phyloP scores from a whole-genome alignment of 805 yeast species.

The Cyberlindnera maritima region DNA sequence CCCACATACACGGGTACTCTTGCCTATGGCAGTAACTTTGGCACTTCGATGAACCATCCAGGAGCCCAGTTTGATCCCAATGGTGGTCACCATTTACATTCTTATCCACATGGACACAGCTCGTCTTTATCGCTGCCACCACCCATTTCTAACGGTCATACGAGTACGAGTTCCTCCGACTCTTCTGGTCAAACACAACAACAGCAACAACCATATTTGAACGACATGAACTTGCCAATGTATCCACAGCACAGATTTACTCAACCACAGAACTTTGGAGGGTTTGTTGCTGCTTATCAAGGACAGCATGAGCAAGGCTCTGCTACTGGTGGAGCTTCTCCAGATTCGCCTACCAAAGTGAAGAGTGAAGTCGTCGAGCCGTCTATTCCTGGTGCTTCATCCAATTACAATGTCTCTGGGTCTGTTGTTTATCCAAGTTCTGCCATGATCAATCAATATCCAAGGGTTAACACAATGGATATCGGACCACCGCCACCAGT shows the following conservation, averaged over 20 bases:
- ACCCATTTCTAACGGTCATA: background rate
- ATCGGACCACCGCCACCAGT: background rate
- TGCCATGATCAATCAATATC: slow-evolving; percentile 4
- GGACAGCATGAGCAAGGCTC: background rate
- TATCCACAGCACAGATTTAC: background rate
- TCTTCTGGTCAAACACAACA: background rate
- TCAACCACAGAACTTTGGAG: background rate
- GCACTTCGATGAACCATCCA: background rate
- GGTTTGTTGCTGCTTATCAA: background rate
- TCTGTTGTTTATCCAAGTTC: background rate
- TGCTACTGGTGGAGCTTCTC: background rate
- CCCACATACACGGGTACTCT: no score
- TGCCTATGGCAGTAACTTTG: background rate
- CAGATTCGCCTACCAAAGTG: slow-evolving; percentile 8
- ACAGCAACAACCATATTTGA: background rate
- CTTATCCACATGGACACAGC: background rate
- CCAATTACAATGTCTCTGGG: slow-evolving; percentile 8
- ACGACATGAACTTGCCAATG: background rate
- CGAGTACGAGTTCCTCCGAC: background rate
- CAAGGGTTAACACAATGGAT: slow-evolving; percentile 4
- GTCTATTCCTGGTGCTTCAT: no score
- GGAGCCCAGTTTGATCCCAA: background rate
- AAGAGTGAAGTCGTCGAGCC: no score
- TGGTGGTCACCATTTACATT: background rate
- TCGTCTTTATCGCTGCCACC: slow-evolving; percentile 1